phyloP scores from a whole-genome alignment of 495 filamentous ascomycete species.

The Haplographium delicatum region DNA sequence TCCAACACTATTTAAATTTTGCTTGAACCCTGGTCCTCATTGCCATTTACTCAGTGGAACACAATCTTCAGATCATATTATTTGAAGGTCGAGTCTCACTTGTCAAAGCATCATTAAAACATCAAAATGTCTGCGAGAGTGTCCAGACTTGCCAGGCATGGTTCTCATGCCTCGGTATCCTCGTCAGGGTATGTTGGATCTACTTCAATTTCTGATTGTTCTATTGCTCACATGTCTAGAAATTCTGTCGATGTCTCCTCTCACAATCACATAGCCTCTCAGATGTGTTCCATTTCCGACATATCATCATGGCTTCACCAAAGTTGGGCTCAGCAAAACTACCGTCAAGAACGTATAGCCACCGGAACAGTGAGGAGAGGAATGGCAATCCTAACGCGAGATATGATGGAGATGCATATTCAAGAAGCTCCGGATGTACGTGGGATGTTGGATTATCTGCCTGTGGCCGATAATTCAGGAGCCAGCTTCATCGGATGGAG shows the following conservation, averaged over 20 bases:
- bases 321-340: not conserved
- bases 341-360: constrained; percentile 15
- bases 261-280: constrained; percentile 5
- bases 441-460: constrained; percentile 16
- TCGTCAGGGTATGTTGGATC: not conserved
- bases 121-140: constrained; percentile 3
- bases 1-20: no score
- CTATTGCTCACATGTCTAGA: no score
- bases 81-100: no score
- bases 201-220: no score
- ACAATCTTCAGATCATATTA: no score
- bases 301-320: constrained; percentile 8
- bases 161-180: not conserved
- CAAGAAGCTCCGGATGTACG: constrained; percentile 12
- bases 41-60: no score
- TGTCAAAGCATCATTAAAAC: no score
- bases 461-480: not conserved
- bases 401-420: constrained; percentile 21
- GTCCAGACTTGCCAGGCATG: constrained; percentile 1
- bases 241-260: no score
- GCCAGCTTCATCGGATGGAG: constrained; percentile 14
- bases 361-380: not conserved
- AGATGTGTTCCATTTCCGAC: not conserved
- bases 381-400: constrained; percentile 14
- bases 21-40: no score